Conservation (phyloP, 2,329 filamentous ascomycete species). For the Cladosporium sp. region DNA sequence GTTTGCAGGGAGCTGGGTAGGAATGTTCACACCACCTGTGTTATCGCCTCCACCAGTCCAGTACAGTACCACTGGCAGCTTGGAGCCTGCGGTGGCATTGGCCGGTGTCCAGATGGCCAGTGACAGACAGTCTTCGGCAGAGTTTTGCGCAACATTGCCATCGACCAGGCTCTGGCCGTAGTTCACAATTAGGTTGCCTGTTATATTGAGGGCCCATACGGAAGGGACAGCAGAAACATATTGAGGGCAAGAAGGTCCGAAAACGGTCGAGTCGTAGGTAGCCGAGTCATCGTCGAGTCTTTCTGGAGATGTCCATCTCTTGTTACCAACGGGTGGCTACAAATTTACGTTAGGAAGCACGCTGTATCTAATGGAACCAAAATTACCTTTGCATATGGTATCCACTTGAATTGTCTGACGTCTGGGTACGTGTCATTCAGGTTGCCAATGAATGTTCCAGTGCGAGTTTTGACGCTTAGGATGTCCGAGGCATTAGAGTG, state of each 20-base stretch:
- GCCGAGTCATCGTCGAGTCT: not conserved
- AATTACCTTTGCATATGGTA: conserved; percentile 12
- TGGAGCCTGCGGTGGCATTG: conserved; percentile 2
- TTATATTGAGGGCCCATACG: conserved; percentile 16
- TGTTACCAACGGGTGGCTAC: conserved; percentile 4
- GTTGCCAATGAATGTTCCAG: conserved; percentile 13
- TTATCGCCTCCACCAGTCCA: conserved; percentile 7
- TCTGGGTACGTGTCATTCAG: conserved; percentile 15
- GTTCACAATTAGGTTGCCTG: conserved; percentile 14
- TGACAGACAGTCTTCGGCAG: conserved; percentile 33
- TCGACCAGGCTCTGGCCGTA: conserved; percentile 11
- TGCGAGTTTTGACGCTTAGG: conserved; percentile 5
- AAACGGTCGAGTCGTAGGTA: conserved; percentile 1
- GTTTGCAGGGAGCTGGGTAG: not conserved
- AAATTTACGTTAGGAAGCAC: not conserved
- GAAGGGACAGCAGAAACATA: conserved; percentile 30
- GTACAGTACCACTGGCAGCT: conserved; percentile 1
- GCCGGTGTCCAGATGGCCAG: conserved; percentile 35
- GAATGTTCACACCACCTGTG: conserved; percentile 5
- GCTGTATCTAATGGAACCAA: not conserved
- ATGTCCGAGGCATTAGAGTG: not conserved
- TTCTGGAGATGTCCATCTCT: conserved; percentile 5
- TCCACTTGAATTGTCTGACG: conserved; percentile 16
- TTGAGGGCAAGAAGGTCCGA: conserved; percentile 29
- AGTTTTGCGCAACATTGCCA: conserved; percentile 3